These are phyloP conservation scores for Pyricularia pennisetigena DNA, from an alignment of 2,329 filamentous ascomycete species.

Conservation along the genomic window DNA sequence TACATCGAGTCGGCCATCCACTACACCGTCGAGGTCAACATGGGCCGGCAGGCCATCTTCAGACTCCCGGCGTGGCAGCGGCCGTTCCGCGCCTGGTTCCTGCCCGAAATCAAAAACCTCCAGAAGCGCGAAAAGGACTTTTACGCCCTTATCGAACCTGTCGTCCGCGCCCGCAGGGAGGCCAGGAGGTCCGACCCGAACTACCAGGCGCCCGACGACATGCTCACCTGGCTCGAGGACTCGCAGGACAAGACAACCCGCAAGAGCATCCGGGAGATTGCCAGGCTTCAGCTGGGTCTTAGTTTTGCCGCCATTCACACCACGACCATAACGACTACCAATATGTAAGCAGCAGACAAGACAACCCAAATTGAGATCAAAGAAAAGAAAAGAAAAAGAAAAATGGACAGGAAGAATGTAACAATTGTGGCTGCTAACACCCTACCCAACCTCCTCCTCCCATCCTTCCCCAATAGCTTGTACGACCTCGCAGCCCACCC, in stretches of 20 bases:
- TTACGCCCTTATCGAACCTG: constrained; percentile 23
- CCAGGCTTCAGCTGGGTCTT: constrained; percentile 30
- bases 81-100: constrained; percentile 18
- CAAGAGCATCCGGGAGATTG: constrained; percentile 23
- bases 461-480: constrained; percentile 21
- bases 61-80: constrained; percentile 21
- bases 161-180: constrained; percentile 21
- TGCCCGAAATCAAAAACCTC: constrained; percentile 24
- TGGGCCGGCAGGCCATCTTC: constrained; percentile 20
- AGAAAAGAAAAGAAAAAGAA: background rate
- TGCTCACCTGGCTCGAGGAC: constrained; percentile 36
- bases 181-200: constrained; percentile 10
- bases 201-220: constrained; percentile 29
- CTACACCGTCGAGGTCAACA: constrained; percentile 31
- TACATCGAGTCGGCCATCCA: constrained; percentile 37
- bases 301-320: constrained; percentile 43
- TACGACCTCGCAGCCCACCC: constrained; percentile 41
- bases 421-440: too few relatives aligned
- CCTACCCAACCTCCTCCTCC: too few relatives aligned
- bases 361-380: too few relatives aligned
- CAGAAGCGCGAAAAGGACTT: constrained; percentile 20
- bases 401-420: background rate
- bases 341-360: constrained; percentile 27
- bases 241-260: constrained; percentile 21
- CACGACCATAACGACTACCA: constrained; percentile 34